Conservation (phyloP, 345 rosid genomes). For the Eucalyptus globulus region DNA sequence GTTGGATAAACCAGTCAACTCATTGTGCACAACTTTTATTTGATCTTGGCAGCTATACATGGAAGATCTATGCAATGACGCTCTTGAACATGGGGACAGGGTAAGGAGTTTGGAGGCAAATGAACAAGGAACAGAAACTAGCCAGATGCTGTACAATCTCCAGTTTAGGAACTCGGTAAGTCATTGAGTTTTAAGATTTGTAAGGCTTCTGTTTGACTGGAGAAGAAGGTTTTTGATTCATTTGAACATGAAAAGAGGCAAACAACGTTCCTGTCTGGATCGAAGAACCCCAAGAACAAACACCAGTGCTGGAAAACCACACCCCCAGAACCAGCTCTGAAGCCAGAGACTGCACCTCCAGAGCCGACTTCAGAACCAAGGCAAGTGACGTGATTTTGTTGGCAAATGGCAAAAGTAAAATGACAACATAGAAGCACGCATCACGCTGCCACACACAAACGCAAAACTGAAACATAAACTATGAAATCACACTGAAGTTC, state of each 20-base stretch:
- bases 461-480: background rate
- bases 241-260: constrained; percentile 10
- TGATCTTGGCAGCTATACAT: constrained; percentile 57
- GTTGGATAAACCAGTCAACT: background rate
- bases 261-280: constrained; percentile 34
- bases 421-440: background rate
- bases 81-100: constrained; percentile 72
- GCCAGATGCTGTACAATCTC: constrained; percentile 61
- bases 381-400: background rate
- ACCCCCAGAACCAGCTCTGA: background rate
- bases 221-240: background rate
- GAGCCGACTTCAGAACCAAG: background rate
- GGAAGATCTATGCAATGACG: constrained; percentile 67
- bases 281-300: constrained; percentile 10
- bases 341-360: background rate
- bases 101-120: constrained; percentile 67
- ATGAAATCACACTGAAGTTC: background rate
- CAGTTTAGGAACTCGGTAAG: constrained; percentile 63
- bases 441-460: background rate
- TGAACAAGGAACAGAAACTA: constrained; percentile 62
- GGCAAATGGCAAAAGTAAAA: background rate
- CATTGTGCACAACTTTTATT: background rate
- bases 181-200: background rate
- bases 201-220: background rate
- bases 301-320: background rate